Percentiles rank a stretch among this genome's conserved stretches.
Conservation (phyloP, 148 eudicot species). For the Camellia lanceoleosa region DNA sequence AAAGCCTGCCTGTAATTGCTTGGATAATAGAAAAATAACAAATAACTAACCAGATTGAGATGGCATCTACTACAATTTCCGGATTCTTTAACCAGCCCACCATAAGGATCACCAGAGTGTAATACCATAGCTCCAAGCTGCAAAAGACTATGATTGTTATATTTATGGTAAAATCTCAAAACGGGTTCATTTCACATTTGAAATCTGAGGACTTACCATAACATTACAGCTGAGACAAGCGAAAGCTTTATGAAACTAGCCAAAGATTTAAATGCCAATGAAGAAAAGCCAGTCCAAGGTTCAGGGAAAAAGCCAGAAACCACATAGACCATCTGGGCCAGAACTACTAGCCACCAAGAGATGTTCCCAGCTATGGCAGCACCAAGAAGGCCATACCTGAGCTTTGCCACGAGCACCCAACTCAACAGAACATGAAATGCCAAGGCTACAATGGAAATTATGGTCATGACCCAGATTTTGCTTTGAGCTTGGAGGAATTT, state of each 20-base stretch:
- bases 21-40: not conserved
- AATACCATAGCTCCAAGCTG: constrained; percentile 62
- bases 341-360: constrained; percentile 35
- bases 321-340: constrained; percentile 28
- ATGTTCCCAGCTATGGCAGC: constrained; percentile 37
- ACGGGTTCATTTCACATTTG: too few relatives aligned
- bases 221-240: constrained; percentile 33
- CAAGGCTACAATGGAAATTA: constrained; percentile 21
- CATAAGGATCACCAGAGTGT: constrained; percentile 41
- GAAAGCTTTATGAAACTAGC: constrained; percentile 29
- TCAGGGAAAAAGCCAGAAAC: constrained; percentile 32
- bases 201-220: constrained; percentile 23
- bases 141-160: not conserved
- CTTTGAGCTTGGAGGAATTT: constrained; percentile 38
- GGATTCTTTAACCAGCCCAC: constrained; percentile 53
- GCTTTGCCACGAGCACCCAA: constrained; percentile 24
- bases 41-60: constrained; percentile 44
- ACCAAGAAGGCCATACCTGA: constrained; percentile 28
- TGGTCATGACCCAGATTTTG: constrained; percentile 29
- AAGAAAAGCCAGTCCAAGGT: constrained; percentile 35
- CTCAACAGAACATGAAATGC: constrained; percentile 27
- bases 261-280: constrained; percentile 24
- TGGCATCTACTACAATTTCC: constrained; percentile 41
- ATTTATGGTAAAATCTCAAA: too few relatives aligned
- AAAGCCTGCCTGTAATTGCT: too few relatives aligned